Percentiles rank a stretch among this genome's conserved stretches.
Evolutionary conservation across 192 early-diverging fungal species (phyloP).

Genomic region (Entophlyctis luteolus): DNA sequence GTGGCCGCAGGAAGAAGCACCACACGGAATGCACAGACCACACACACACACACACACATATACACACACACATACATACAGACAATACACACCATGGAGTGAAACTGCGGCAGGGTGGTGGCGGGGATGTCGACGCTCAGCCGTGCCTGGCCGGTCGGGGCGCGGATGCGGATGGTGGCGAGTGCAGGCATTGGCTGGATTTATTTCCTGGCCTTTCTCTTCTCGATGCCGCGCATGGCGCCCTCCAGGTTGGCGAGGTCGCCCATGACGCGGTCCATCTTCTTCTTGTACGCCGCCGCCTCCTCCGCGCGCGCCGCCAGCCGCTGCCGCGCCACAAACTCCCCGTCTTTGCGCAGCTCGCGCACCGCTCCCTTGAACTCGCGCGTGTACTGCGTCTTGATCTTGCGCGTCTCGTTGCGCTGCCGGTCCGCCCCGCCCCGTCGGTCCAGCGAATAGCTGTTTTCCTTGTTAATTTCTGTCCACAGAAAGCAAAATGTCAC

Average conservation of each 20-base stretch:
- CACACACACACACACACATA: no score
- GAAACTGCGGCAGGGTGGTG: constrained; percentile 49
- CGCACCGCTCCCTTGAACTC: constrained; percentile 93
- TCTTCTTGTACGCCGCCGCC: constrained; percentile 79
- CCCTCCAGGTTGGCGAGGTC: constrained; percentile 79
- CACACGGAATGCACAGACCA: no score
- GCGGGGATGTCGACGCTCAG: constrained; percentile 56
- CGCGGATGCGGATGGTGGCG: constrained; percentile 61
- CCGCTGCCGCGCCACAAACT: constrained; percentile 76
- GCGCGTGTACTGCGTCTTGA: constrained; percentile 79
- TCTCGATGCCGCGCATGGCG: constrained; percentile 50
- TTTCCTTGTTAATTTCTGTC: neutral
- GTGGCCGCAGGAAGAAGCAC: no score
- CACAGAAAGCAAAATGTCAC: constrained; percentile 13
- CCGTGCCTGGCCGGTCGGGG: constrained; percentile 65
- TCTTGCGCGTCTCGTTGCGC: constrained; percentile 69
- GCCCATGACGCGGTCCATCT: constrained; percentile 87
- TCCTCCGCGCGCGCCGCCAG: constrained; percentile 67
- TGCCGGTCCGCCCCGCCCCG: constrained; percentile 69
- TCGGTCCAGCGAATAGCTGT: constrained; percentile 77
- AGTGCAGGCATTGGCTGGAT: neutral
- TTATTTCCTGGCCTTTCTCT: constrained; percentile 35
- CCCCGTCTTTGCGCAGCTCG: constrained; percentile 90
- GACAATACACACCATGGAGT: constrained; percentile 50
- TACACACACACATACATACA: neutral